phyloP scores from a whole-genome alignment of 1,284 basidiomycete genomes.

The Ceratobasidium sp. region DNA sequence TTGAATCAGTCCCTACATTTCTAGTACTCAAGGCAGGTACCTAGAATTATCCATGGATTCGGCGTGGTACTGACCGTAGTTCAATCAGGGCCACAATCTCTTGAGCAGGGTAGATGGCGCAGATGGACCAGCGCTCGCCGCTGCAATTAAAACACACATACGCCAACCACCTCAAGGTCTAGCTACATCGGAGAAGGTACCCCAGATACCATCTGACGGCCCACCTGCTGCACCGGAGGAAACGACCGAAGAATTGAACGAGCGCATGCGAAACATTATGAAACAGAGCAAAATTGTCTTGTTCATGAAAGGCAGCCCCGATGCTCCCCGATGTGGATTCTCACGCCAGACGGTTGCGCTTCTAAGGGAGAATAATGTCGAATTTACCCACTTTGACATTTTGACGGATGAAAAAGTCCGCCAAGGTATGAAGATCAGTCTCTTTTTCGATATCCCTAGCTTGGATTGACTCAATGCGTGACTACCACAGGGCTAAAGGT shows the following conservation, averaged over 20 bases:
- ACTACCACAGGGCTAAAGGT: constrained; percentile 57
- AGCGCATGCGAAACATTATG: constrained; percentile 73
- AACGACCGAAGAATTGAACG: constrained; percentile 68
- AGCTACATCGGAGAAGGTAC: constrained; percentile 50
- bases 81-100: constrained; percentile 82
- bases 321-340: constrained; percentile 86
- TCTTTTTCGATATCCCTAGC: neutral
- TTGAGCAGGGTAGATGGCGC: constrained; percentile 83
- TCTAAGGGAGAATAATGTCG: constrained; percentile 64
- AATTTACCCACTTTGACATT: constrained; percentile 78
- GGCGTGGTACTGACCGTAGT: constrained; percentile 14
- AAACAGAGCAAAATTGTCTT: constrained; percentile 70
- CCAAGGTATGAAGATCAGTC: constrained; percentile 59
- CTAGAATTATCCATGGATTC: neutral
- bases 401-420: constrained; percentile 72
- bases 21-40: constrained; percentile 77
- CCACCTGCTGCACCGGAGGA: constrained; percentile 55
- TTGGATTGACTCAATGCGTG: neutral
- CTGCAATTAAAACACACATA: constrained; percentile 66
- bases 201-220: constrained; percentile 47
- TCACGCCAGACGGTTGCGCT: constrained; percentile 72
- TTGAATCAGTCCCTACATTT: constrained; percentile 89
- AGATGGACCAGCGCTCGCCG: constrained; percentile 73
- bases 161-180: constrained; percentile 53
- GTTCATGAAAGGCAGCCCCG: constrained; percentile 97